Conservation (phyloP, 2,329 filamentous ascomycete genomes). For the Pseudogymnoascus verrucosus region DNA sequence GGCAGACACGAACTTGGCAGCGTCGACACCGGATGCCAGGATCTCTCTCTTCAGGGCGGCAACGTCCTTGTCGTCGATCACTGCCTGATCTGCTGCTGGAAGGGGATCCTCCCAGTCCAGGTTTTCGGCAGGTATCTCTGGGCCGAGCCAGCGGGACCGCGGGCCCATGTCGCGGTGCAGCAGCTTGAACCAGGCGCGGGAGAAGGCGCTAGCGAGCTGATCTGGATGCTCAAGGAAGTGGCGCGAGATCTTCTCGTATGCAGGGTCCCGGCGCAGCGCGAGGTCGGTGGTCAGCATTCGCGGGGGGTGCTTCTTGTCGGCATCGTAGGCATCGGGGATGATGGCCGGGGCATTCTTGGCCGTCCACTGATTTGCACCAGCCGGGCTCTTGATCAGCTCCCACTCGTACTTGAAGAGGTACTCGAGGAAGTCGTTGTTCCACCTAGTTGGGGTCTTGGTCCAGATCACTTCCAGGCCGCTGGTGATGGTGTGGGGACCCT, state of each 20-base stretch:
- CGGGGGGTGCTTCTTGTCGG: conserved; percentile 64
- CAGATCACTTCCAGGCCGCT: conserved; percentile 72
- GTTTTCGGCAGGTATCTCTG: conserved; percentile 62
- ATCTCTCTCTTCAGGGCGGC: conserved; percentile 61
- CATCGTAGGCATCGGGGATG: conserved; percentile 64
- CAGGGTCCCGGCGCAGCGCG: conserved; percentile 61
- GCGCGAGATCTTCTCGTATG: conserved; percentile 68
- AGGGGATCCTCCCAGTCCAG: conserved; percentile 71
- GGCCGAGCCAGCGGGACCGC: conserved; percentile 60
- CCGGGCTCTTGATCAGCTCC: conserved; percentile 68
- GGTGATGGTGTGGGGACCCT: conserved; percentile 66
- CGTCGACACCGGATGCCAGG: conserved; percentile 51
- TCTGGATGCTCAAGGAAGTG: conserved; percentile 62
- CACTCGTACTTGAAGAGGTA: conserved; percentile 74
- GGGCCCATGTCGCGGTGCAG: conserved; percentile 74
- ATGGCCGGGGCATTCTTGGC: conserved; percentile 59
- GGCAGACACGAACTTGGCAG: conserved; percentile 53
- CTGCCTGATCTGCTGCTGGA: conserved; percentile 47
- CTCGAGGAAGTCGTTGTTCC: conserved; percentile 66
- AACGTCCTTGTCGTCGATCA: conserved; percentile 56
- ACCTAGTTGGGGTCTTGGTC: conserved; percentile 68
- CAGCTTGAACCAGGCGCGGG: conserved; percentile 75
- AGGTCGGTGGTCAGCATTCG: conserved; percentile 72
- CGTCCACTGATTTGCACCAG: conserved; percentile 69
- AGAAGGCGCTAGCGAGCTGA: conserved; percentile 61